These are phyloP conservation scores for Exophiala alcalophila DNA, from an alignment of 2,329 filamentous ascomycete species.

Conservation along the genomic window DNA sequence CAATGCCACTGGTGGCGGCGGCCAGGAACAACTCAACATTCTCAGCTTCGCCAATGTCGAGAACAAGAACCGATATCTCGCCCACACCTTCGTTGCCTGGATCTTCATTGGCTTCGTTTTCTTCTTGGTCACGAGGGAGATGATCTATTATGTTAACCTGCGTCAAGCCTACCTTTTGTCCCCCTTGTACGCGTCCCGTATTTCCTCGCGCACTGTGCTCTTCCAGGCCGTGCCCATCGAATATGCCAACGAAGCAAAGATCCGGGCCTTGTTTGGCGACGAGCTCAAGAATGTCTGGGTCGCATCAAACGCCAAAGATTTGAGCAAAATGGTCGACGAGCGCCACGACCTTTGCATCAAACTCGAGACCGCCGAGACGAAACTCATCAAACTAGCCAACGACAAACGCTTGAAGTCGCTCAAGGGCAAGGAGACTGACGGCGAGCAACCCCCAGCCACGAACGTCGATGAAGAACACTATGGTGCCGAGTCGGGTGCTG, in stretches of 20 bases:
- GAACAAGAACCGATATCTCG: slow-evolving; percentile 69
- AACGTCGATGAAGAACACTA: slow-evolving; percentile 47
- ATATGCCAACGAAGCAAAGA: slow-evolving; percentile 72
- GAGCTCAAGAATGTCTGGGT: slow-evolving; percentile 84
- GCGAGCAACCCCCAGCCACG: slow-evolving; percentile 38
- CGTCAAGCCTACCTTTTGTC: slow-evolving; percentile 89
- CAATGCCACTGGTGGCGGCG: slow-evolving; percentile 75
- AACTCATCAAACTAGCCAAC: slow-evolving; percentile 77
- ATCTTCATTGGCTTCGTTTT: slow-evolving; percentile 83
- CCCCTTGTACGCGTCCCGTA: slow-evolving; percentile 75
- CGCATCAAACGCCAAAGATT: slow-evolving; percentile 68
- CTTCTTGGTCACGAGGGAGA: slow-evolving; percentile 81
- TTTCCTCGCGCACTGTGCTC: slow-evolving; percentile 86
- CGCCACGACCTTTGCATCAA: slow-evolving; percentile 76
- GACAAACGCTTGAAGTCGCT: slow-evolving; percentile 64
- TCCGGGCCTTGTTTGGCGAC: slow-evolving; percentile 77
- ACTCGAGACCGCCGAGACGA: slow-evolving; percentile 82
- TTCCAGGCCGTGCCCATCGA: slow-evolving; percentile 78
- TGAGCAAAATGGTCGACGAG: slow-evolving; percentile 77
- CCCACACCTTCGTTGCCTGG: slow-evolving; percentile 77
- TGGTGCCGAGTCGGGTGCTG: slow-evolving; percentile 65
- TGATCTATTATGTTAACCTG: slow-evolving; percentile 87
- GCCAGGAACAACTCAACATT: slow-evolving; percentile 65
- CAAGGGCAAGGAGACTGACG: slow-evolving; percentile 54
- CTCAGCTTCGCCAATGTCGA: slow-evolving; percentile 76